Evolutionary conservation across 2,329 filamentous ascomycete species (phyloP), one percentile per base, ranked within the genome.

Genomic region (Clathrospora elynae): DNA sequence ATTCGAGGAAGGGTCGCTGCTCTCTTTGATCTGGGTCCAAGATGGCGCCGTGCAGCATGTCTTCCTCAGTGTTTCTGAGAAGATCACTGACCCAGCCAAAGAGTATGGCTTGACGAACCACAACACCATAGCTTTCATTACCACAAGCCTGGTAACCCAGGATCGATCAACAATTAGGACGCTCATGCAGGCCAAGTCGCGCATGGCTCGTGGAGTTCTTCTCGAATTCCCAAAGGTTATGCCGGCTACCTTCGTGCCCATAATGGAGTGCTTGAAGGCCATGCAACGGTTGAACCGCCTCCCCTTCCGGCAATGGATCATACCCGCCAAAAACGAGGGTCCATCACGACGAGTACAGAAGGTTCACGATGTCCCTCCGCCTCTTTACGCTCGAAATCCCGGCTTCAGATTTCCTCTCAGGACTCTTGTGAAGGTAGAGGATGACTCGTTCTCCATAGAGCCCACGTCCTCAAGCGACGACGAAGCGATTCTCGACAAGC

Each of bases 211-310:
- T 5, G 64, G 58, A 3, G 13, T 62, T 0, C 36, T 70, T 1
- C 23, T 68, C 0, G 66, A 70, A 13, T 67, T 56, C 16, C 62
- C 65, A 0, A 49, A 52, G 1, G 41, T 68, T 4, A 42, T 70
- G 2, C 57, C 63, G 1, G 57, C 61, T 1, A 67, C 65, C 1
- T 70, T 70, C 11, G 40, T 56, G 2, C 66, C 64, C 0, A 56
- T 67, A 2, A 30, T 67, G 3, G 50, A 60, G 16, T 60, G 51
- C 8, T 14, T 66, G 13, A 49, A 62, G 35, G 28, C 28, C 1
- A 68, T 63, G 61, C 54, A 66, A 14, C 48, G 52, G 0, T n/a
- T 55, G 4, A 51, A 50, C 4, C 46, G 46, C 7, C 29, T 68
- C 5, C 63, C 60, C 0, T 68, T 70, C 22, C 22, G 37, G 1